Evolutionary conservation across 257 asterid species (phyloP).

Genomic region (Gardenia jasminoides): DNA sequence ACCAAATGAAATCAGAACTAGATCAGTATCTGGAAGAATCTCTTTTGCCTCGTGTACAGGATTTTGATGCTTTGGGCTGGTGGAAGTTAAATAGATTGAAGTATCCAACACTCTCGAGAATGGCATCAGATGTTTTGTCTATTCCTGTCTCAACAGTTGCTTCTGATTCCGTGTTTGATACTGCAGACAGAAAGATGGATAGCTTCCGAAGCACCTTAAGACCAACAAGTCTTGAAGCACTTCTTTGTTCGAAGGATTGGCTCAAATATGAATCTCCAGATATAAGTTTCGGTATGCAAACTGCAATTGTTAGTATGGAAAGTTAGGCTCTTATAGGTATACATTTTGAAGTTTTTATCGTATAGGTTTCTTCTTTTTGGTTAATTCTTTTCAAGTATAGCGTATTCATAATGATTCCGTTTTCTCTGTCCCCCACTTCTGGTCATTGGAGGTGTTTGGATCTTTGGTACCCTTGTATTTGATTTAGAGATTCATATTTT

Average conservation of each 20-base stretch:
- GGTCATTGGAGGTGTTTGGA: not conserved
- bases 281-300: slow-evolving; percentile 6
- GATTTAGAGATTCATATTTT: not conserved
- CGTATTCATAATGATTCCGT: not conserved
- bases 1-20: slow-evolving; percentile 52
- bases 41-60: slow-evolving; percentile 59
- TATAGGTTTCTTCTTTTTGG: not conserved
- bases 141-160: slow-evolving; percentile 63
- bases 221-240: slow-evolving; percentile 54
- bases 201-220: slow-evolving; percentile 43
- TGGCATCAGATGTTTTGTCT: slow-evolving; percentile 75
- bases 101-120: slow-evolving; percentile 63
- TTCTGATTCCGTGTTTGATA: slow-evolving; percentile 55
- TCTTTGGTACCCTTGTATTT: not conserved
- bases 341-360: not conserved
- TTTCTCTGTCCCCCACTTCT: not conserved
- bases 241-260: slow-evolving; percentile 83
- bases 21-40: slow-evolving; percentile 62
- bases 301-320: slow-evolving; percentile 34
- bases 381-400: slow-evolving; percentile 1
- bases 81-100: slow-evolving; percentile 54
- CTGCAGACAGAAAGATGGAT: slow-evolving; percentile 45
- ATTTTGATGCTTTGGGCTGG: slow-evolving; percentile 85
- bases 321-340: slow-evolving; percentile 9
- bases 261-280: slow-evolving; percentile 39